Conservation (phyloP, 208 protist genomes). For the Naegleria fowleri region DNA sequence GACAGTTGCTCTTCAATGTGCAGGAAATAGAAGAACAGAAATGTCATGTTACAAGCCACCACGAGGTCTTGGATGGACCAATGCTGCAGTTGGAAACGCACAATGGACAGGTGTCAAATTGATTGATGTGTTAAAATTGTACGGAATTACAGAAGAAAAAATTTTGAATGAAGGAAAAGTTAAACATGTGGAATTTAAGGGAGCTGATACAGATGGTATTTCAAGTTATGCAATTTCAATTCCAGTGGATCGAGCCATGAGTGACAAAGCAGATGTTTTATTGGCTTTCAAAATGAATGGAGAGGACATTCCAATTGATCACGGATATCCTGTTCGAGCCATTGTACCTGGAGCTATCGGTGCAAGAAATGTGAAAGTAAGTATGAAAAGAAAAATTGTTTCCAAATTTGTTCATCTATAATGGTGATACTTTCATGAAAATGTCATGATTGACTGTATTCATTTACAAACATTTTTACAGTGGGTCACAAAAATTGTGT, state of each 20-base stretch:
- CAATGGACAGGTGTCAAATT: slow-evolving; percentile 59
- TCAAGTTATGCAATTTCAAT: slow-evolving; percentile 58
- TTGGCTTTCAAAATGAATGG: slow-evolving; percentile 80
- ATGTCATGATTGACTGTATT: neutral
- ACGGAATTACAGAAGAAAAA: slow-evolving; percentile 15
- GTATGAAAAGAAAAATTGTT: neutral
- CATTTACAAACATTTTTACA: neutral
- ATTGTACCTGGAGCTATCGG: slow-evolving; percentile 67
- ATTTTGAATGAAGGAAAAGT: slow-evolving; percentile 26
- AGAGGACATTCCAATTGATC: slow-evolving; percentile 56
- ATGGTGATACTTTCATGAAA: neutral
- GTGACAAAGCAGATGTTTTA: slow-evolving; percentile 54
- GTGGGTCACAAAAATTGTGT: slow-evolving; percentile 56
- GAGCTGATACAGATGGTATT: slow-evolving; percentile 53
- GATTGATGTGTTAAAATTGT: slow-evolving; percentile 51
- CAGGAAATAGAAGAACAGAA: slow-evolving; percentile 61
- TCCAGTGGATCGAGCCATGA: slow-evolving; percentile 55
- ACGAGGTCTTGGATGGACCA: slow-evolving; percentile 55
- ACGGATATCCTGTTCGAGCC: slow-evolving; percentile 67
- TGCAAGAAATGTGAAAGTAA: slow-evolving; percentile 56
- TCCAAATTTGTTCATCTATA: neutral
- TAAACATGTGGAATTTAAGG: slow-evolving; percentile 66
- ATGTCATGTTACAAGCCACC: slow-evolving; percentile 42
- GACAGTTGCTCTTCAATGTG: slow-evolving; percentile 58
- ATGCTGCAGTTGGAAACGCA: slow-evolving; percentile 57